Percentiles rank a stretch among this genome's conserved stretches.
phyloP scores from a whole-genome alignment of 1,284 basidiomycete genomes.

The Apiotrichum siamense region DNA sequence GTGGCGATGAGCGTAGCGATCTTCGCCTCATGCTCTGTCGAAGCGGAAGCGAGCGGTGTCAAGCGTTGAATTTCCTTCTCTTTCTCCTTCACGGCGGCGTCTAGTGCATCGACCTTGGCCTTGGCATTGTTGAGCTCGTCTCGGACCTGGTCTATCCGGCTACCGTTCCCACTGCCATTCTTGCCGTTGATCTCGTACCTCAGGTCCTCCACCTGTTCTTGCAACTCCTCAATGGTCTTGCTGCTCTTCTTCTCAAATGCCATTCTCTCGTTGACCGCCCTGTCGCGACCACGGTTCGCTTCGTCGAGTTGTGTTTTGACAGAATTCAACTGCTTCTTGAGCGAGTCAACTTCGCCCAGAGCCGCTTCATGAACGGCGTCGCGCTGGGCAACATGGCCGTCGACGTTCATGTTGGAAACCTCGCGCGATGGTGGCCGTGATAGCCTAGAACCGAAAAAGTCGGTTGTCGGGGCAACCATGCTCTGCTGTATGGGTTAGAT shows the following conservation, averaged over 20 bases:
- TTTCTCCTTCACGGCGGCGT: conserved; percentile 3
- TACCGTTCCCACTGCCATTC: conserved; percentile 9
- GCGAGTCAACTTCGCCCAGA: conserved; percentile 5
- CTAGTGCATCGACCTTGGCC: not conserved
- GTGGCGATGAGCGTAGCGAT: conserved; percentile 3
- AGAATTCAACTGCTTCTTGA: conserved; percentile 13
- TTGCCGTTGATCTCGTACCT: conserved; percentile 38
- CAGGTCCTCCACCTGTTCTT: conserved; percentile 37
- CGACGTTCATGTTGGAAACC: too few species aligned
- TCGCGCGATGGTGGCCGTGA: not conserved
- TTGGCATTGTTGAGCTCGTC: conserved; percentile 2
- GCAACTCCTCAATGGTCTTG: conserved; percentile 31
- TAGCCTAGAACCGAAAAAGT: not conserved
- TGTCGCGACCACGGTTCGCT: conserved; percentile 28
- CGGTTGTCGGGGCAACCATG: not conserved
- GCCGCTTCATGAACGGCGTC: conserved; percentile 7
- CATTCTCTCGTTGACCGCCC: conserved; percentile 44
- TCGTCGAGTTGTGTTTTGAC: conserved; percentile 7
- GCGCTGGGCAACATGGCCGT: too few species aligned
- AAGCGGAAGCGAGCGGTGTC: not conserved
- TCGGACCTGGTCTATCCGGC: conserved; percentile 23
- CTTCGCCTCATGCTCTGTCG: not conserved
- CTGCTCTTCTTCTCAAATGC: conserved; percentile 33
- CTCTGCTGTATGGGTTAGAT: not conserved
- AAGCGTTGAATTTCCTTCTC: conserved; percentile 2